Conservation (phyloP, 2,329 filamentous ascomycete genomes). For the Gaeumannomyces tritici region DNA sequence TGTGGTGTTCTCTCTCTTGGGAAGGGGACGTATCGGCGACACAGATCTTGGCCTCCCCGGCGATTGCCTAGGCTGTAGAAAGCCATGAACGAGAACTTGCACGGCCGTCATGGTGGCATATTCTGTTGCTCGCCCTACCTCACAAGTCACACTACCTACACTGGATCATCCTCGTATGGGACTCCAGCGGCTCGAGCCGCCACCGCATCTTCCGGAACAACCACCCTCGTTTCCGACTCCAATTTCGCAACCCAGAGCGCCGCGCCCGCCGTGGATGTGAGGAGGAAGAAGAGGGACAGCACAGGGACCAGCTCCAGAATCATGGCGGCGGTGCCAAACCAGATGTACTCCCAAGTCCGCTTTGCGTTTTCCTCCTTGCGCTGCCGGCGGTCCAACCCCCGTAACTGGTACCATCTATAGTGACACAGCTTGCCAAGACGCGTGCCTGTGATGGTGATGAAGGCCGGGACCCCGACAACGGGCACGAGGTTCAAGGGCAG, state of each 20-base stretch:
- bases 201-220: conserved; percentile 36
- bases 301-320: conserved; percentile 79
- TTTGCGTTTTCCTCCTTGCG: conserved; percentile 58
- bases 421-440: conserved; percentile 82
- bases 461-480: conserved; percentile 71
- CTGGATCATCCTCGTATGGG: conserved; percentile 17
- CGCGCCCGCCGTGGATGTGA: conserved; percentile 77
- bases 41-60: too few relatives aligned
- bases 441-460: conserved; percentile 80
- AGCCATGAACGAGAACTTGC: background rate
- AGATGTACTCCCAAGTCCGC: conserved; percentile 75
- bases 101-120: background rate
- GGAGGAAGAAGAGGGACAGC: conserved; percentile 85
- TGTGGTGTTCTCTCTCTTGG: too few relatives aligned
- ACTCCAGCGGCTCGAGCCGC: conserved; percentile 49
- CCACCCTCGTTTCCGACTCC: conserved; percentile 44
- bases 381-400: conserved; percentile 64
- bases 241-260: conserved; percentile 79
- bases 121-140: background rate
- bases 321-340: conserved; percentile 76
- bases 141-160: conserved; percentile 7
- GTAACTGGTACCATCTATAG: conserved; percentile 80
- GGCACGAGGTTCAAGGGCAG: conserved; percentile 84
- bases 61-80: too few relatives aligned
- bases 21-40: background rate